Percentiles rank a stretch among this genome's conserved stretches.
These are phyloP conservation scores for Eutypa lata DNA, from an alignment of 2,329 filamentous ascomycete genomes.

Conservation along the genomic window DNA sequence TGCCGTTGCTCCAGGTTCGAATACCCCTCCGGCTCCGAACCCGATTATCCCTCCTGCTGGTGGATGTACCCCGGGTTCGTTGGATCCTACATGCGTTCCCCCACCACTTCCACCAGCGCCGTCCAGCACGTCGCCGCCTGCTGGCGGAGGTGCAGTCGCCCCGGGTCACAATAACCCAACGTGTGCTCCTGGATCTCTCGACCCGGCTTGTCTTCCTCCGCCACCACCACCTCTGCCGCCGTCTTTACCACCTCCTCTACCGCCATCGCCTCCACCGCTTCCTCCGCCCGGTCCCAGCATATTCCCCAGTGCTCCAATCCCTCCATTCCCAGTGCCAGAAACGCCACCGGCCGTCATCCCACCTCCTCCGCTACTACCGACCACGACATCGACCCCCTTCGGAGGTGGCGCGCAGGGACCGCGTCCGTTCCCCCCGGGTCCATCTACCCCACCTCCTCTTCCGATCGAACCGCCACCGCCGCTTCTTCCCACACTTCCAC, in stretches of 20 bases:
- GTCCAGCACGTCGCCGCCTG: constrained; percentile 3
- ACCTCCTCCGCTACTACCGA: background rate
- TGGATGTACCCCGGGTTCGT: too few species aligned
- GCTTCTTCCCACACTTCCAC: background rate
- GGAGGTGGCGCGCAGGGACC: background rate
- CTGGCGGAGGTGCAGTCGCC: constrained; percentile 4
- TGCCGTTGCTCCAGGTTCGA: too few species aligned
- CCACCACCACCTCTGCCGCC: background rate
- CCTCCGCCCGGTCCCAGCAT: background rate
- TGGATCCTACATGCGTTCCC: too few species aligned
- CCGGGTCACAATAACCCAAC: constrained; percentile 4
- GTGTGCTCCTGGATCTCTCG: constrained; percentile 7
- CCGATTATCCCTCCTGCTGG: too few species aligned
- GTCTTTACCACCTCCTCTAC: background rate
- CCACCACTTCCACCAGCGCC: constrained; percentile 2
- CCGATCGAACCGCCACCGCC: background rate
- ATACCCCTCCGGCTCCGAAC: background rate
- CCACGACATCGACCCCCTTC: background rate
- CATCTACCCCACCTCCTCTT: too few species aligned
- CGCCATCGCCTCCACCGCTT: background rate
- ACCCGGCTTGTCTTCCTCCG: constrained; percentile 6
- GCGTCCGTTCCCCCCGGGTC: too few species aligned
- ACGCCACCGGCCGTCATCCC: background rate
- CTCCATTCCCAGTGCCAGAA: too few species aligned
- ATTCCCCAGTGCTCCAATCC: too few species aligned